Base-by-base conservation (phyloP, 2,329 filamentous ascomycete species). In the Dothideomycetidae sp. region DNA sequence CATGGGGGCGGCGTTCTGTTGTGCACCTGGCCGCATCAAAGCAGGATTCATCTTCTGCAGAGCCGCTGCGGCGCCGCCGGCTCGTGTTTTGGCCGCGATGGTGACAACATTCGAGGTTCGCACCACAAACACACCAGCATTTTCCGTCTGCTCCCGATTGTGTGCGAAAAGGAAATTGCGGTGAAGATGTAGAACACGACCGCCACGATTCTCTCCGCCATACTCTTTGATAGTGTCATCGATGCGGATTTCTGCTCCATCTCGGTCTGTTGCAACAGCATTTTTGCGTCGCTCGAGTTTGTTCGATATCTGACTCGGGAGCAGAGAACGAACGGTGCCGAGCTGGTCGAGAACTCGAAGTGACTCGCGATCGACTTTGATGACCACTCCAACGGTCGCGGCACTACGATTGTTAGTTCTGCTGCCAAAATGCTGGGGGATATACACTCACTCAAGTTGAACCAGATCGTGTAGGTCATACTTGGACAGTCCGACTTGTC, bases 311-410 rank as follows among this genome's bases (percentile, higher is more conserved):
- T 93, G 85, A 1, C 88, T 93, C 12, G 86, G 86, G 56, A 94
- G 75, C 3, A 93, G 68, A 45, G 81, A 81, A 42, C 84, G 77
- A 11, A 75, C 73, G 43, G 84, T 80, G 43, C 84, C 83, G 45
- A 90, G 81, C 55, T 98, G 90, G 52, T 98, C 88, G 9, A 98
- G 64, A 1, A 94, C 80, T 16, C 81, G 78, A 38, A 98, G 64
- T 1, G 84, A 88, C 59, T 98, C 90, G 37, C 86, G 80, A 52
- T 98, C 90, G 32, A 96, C 84, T 60, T 93, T 93, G 60, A 93
- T 78, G 42, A 98, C 77, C 54, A 84, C 93, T 41, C 80, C 90
- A 15, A 96, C 88, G 0, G 88, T 96, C 3, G 85, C 78, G 29
- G 83, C 75, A 57, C 69, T 73, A 43, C 26, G 18, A 16, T 40